A percentile compares a stretch with the other conserved stretches of the same genome.
phyloP scores from a whole-genome alignment of 1,284 basidiomycete genomes.

The Porodaedalea pini region DNA sequence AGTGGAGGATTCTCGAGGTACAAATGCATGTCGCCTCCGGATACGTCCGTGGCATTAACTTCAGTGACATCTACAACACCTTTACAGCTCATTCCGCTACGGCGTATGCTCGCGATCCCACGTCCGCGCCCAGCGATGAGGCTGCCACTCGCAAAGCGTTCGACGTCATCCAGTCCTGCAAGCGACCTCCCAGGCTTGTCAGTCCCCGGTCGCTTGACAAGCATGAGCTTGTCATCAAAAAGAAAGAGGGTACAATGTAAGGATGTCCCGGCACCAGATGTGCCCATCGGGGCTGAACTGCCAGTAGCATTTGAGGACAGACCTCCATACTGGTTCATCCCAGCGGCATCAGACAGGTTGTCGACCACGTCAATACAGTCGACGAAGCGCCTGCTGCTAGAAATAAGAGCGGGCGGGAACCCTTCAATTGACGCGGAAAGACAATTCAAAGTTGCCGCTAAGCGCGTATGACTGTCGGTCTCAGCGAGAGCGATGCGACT shows the following conservation, averaged over 20 bases:
- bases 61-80: slow-evolving; percentile 86
- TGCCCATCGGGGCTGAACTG: background rate
- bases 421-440: slow-evolving; percentile 83
- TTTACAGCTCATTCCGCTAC: slow-evolving; percentile 80
- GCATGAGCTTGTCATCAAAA: slow-evolving; percentile 92
- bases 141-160: slow-evolving; percentile 67
- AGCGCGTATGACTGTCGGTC: slow-evolving; percentile 86
- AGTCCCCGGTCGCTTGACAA: slow-evolving; percentile 81
- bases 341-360: slow-evolving; percentile 48
- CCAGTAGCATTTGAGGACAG: slow-evolving; percentile 20
- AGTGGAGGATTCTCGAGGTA: slow-evolving; percentile 77
- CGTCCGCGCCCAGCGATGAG: slow-evolving; percentile 3
- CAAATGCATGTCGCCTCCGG: slow-evolving; percentile 83
- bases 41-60: slow-evolving; percentile 79
- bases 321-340: slow-evolving; percentile 19
- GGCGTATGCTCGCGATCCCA: slow-evolving; percentile 62
- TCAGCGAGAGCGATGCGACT: slow-evolving; percentile 91
- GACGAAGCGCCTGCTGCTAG: slow-evolving; percentile 82
- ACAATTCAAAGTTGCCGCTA: slow-evolving; percentile 87
- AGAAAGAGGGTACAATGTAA: slow-evolving; percentile 90
- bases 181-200: slow-evolving; percentile 71
- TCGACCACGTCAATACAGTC: slow-evolving; percentile 96
- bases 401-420: slow-evolving; percentile 86
- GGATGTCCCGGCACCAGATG: slow-evolving; percentile 24
- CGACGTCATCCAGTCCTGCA: slow-evolving; percentile 83